A percentile compares a stretch with the other conserved stretches of the same genome.
Evolutionary conservation across 2,329 filamentous ascomycete species (phyloP).

Genomic region (Calonectria hongkongensis): DNA sequence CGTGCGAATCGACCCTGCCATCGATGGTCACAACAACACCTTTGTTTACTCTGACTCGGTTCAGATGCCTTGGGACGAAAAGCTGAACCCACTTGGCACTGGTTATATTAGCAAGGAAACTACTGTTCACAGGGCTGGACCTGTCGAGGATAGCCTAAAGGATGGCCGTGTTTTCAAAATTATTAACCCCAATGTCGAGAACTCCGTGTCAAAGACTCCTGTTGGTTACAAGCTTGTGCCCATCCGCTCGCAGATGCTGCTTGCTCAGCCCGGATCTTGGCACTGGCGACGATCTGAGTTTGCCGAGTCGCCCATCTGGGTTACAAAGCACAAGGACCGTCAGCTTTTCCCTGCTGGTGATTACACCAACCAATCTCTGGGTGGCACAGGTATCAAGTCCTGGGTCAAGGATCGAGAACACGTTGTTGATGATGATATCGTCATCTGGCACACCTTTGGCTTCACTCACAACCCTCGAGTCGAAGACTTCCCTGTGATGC

Average conservation of each 20-base stretch:
- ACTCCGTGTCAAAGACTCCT: constrained; percentile 63
- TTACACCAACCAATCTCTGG: constrained; percentile 68
- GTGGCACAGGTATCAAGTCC: constrained; percentile 63
- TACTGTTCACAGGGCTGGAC: constrained; percentile 65
- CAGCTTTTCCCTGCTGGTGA: constrained; percentile 65
- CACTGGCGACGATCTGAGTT: constrained; percentile 64
- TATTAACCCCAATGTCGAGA: constrained; percentile 66
- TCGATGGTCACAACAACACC: constrained; percentile 72
- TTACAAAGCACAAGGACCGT: constrained; percentile 64
- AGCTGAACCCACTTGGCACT: constrained; percentile 77
- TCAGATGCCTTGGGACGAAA: constrained; percentile 63
- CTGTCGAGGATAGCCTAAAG: constrained; percentile 72
- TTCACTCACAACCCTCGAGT: constrained; percentile 77
- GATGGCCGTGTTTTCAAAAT: constrained; percentile 71
- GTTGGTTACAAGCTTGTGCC: constrained; percentile 69
- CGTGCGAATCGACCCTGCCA: constrained; percentile 77
- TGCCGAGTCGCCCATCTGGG: constrained; percentile 64
- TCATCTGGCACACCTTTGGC: constrained; percentile 71
- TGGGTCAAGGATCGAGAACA: constrained; percentile 70
- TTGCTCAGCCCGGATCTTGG: constrained; percentile 63
- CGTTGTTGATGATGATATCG: constrained; percentile 70
- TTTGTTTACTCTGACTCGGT: constrained; percentile 65
- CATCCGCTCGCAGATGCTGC: constrained; percentile 67
- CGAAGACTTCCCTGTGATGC: constrained; percentile 83
- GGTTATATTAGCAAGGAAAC: constrained; percentile 71